A percentile compares a stretch with the other conserved stretches of the same genome.
phyloP scores from a whole-genome alignment of 1,284 basidiomycete species.

The Cryptococcus sp. region DNA sequence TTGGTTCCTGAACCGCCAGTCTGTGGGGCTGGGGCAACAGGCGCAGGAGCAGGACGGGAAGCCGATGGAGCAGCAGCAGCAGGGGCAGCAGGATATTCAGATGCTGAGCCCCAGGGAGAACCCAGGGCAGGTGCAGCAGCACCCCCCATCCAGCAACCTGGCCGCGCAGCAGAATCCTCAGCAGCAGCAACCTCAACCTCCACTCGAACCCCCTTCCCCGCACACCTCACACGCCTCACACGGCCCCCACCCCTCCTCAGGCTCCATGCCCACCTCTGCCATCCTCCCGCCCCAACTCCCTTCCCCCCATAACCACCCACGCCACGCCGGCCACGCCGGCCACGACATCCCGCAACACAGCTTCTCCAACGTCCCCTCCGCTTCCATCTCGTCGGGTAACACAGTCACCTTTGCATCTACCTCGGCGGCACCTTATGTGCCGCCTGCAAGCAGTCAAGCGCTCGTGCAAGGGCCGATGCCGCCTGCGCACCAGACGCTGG shows the following conservation, averaged over 20 bases:
- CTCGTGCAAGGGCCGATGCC: constrained; percentile 23
- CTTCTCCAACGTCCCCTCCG: constrained; percentile 23
- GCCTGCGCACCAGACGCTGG: constrained; percentile 18
- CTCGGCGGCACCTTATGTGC: constrained; percentile 36
- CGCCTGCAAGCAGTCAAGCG: constrained; percentile 28
- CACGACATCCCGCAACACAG: not conserved
- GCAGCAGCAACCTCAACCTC: not conserved
- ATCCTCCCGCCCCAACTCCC: constrained; percentile 17
- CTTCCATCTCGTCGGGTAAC: constrained; percentile 15
- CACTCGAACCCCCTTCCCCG: not conserved
- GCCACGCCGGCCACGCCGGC: not conserved
- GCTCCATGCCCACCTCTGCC: constrained; percentile 19
- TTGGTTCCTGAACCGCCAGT: not conserved
- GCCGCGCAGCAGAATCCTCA: not conserved
- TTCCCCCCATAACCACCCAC: constrained; percentile 1
- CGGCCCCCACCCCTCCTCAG: constrained; percentile 5
- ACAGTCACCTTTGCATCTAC: constrained; percentile 37
- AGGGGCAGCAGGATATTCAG: not conserved
- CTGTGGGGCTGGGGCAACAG: not conserved
- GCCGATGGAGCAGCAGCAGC: not conserved
- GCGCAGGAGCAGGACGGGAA: not conserved
- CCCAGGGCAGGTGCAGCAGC: not conserved
- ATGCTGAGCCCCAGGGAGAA: not conserved
- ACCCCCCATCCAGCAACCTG: not conserved
- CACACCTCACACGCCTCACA: not conserved